A percentile compares a stretch with the other conserved stretches of the same genome.
Conservation (phyloP, 2,329 filamentous ascomycete species). For the Neonectria punicea region DNA sequence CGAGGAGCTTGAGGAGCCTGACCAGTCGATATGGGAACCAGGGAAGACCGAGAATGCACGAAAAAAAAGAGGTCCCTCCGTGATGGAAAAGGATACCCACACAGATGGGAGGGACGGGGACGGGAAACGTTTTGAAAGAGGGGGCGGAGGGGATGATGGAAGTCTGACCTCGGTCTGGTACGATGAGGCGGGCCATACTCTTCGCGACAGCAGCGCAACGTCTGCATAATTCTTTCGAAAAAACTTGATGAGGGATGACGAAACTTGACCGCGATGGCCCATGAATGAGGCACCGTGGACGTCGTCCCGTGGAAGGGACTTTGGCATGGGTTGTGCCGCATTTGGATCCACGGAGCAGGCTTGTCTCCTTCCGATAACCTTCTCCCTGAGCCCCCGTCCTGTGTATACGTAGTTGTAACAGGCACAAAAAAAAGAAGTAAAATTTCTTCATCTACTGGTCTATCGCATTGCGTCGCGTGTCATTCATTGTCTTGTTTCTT, state of each 20-base stretch:
- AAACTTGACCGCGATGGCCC: slow-evolving; percentile 22
- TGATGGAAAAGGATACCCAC: slow-evolving; percentile 42
- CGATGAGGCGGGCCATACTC: slow-evolving; percentile 43
- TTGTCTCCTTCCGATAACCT: slow-evolving; percentile 30
- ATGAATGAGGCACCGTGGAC: slow-evolving; percentile 16
- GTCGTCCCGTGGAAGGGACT: slow-evolving; percentile 39
- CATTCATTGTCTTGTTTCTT: neutral
- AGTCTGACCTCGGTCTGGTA: slow-evolving; percentile 44
- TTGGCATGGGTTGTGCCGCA: slow-evolving; percentile 35
- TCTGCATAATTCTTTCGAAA: slow-evolving; percentile 46
- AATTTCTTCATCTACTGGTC: slow-evolving; percentile 37
- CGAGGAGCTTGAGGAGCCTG: slow-evolving; percentile 35
- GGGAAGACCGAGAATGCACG: slow-evolving; percentile 49
- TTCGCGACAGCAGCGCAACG: slow-evolving; percentile 40
- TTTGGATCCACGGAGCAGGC: slow-evolving; percentile 38
- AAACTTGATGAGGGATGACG: slow-evolving; percentile 33
- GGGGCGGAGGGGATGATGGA: slow-evolving; percentile 34
- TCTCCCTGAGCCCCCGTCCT: slow-evolving; percentile 42
- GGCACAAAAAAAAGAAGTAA: slow-evolving; percentile 51
- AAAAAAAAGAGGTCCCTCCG: slow-evolving; percentile 37
- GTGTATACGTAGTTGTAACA: slow-evolving; percentile 54
- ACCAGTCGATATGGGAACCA: slow-evolving; percentile 41
- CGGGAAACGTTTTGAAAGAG: slow-evolving; percentile 27
- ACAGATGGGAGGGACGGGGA: slow-evolving; percentile 34
- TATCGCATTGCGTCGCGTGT: neutral